Base-by-base conservation (phyloP, 768 basidiomycete genomes). In the Mycena capillaripes region DNA sequence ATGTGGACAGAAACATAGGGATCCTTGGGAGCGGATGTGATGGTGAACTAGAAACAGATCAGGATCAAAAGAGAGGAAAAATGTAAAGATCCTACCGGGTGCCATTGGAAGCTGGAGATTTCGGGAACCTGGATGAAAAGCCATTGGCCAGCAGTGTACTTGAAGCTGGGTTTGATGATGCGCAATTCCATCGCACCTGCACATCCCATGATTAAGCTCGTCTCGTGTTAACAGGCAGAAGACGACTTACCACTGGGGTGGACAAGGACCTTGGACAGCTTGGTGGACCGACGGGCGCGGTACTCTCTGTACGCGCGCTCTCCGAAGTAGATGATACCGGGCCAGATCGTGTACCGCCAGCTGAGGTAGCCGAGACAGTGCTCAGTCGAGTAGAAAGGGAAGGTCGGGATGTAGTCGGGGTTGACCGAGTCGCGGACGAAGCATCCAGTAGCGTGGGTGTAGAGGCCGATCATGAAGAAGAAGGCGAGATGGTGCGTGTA, bases 401-500 rank as follows among this genome's bases (percentile, higher is more conserved):
- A 97, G 1, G 85, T 80, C 1, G 80, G 4, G 68, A 84, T 91
- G 80, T 89, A 91, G 73, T 90, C 93, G n/a, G 96, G 95, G 38
- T 91, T 81, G 19, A 86, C 84, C n/a, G 89, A 86, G 80, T 96
- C 95, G 57, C 97, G 95, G 69, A 98, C 97, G 82, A 98, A 98
- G 82, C 97, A 98, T 6, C 97, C 96, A 66, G 93, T 93, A 11
- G 96, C 96, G 80, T 97, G 96, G 25, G 94, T 89, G 82, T 94
- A 97, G 56, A 98, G 89, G 36, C 90, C 94, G 71, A 97, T 85
- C 91, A 97, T 95, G 85, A 97, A 97, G 85, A 97, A 95, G 87
- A 97, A 95, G 14, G 95, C 95, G 46, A 97, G 90, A 76, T 97
- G 97, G 75, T 97, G 97, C 38, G 96, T 97, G 81, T 97, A 97